Base-by-base conservation (phyloP, 768 basidiomycete genomes). In the Clathrus columnatus region DNA sequence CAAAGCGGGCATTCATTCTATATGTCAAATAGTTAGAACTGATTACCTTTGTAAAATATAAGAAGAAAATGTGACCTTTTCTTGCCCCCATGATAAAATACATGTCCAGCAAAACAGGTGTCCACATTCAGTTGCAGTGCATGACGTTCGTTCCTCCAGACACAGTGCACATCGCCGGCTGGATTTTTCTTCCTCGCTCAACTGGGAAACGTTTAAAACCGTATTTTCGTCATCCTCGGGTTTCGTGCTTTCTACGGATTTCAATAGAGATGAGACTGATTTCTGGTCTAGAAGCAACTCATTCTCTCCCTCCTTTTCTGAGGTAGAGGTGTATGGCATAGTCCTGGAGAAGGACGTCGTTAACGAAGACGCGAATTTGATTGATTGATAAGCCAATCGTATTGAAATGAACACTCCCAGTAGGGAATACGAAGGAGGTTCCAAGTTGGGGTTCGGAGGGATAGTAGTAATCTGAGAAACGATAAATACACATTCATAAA, bases 31-130 rank as follows among this genome's bases (percentile, higher is more conserved):
- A 28, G 20, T 43, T 17, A 59, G 23, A 61, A 43, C 8, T n/a
- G 36, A 52, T 56, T 47, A 47, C n/a, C 28, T 41, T 24, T 41
- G 7, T 41, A 11, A 24, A 32, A 28, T 48, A 29, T 51, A 52
- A 30, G 14, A 42, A 50, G 43, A 17, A 16, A 32, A 16, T 6
- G 61, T 50, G 54, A 85, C 86, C 80, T 91, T 93, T 67, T 93
- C 91, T 65, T 85, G 73, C 14, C 86, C 89, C 91, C 91, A 93
- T 8, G 84, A 87, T 44, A 87, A 81, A 41, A 93, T 88, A 62
- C 91, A 93, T 61, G 75, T 82, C 91, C 91, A 93, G 61, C 90
- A 91, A 65, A 92, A 93, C 46, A 93, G 64, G 67, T 93, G 91
- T 0, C 91, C 91, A 60, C 91, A 93, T 66, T 92, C 91, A 0